Conservation (phyloP, 2,329 filamentous ascomycete genomes). For the Sporothrix pallida region DNA sequence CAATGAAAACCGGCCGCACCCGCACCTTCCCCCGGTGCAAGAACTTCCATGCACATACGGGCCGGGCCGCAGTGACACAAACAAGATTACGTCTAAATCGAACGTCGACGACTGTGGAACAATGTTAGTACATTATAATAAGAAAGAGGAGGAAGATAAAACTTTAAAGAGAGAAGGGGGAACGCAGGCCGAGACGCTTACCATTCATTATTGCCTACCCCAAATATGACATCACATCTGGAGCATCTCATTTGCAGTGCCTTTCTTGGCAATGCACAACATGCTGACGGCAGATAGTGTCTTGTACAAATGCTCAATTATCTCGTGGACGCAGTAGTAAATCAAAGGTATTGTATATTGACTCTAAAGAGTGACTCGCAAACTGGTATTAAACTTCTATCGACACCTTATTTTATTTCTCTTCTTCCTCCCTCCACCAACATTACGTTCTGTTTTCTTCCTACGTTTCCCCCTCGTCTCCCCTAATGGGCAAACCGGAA, state of each 20-base stretch:
- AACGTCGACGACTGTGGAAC: not conserved
- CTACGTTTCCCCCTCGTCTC: not conserved
- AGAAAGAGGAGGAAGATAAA: not conserved
- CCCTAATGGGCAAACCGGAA: slow-evolving; percentile 51
- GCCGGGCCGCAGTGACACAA: slow-evolving; percentile 2
- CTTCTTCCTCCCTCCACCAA: not conserved
- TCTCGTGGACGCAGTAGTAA: not conserved
- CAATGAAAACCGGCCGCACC: not conserved
- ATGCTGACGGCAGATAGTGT: not conserved
- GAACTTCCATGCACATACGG: not conserved
- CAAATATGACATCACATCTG: not conserved
- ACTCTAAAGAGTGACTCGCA: not conserved
- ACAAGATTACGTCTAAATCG: not conserved
- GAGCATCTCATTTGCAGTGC: not conserved
- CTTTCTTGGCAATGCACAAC: not conserved
- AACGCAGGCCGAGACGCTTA: not conserved
- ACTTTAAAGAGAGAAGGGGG: too few relatives aligned
- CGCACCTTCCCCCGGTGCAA: too few relatives aligned
- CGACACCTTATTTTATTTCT: not conserved
- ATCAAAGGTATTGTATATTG: slow-evolving; percentile 3
- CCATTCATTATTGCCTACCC: not conserved
- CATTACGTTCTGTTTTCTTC: too few relatives aligned
- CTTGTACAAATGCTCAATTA: not conserved
- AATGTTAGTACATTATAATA: not conserved
- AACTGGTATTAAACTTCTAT: not conserved